Evolutionary conservation across 108 stramenopile genomes (phyloP).

Genomic region (Fragilaria radians): DNA sequence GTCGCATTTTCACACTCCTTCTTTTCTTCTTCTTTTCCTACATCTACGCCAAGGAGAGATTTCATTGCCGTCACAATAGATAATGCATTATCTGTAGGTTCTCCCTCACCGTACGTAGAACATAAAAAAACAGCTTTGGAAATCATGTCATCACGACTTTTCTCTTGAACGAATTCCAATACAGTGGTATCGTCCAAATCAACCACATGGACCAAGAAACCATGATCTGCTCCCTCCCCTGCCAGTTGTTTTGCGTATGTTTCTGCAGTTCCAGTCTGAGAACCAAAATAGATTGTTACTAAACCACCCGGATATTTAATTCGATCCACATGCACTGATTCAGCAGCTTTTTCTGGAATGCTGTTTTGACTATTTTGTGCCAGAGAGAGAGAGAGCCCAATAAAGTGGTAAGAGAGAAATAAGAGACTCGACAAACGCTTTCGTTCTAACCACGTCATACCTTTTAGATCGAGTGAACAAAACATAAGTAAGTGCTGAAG

Average conservation of each 20-base stretch:
- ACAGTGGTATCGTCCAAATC: slow-evolving; percentile 88
- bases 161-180: slow-evolving; percentile 44
- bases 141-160: slow-evolving; percentile 51
- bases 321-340: slow-evolving; percentile 1
- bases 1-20: slow-evolving; percentile 5
- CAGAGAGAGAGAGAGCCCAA: not conserved
- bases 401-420: not conserved
- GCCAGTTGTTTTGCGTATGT: slow-evolving; percentile 88
- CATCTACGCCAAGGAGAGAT: slow-evolving; percentile 15
- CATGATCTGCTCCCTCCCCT: slow-evolving; percentile 63
- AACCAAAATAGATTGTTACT: slow-evolving; percentile 87
- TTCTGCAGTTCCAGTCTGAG: slow-evolving; percentile 98
- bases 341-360: not conserved
- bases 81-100: slow-evolving; percentile 95
- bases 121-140: slow-evolving; percentile 79
- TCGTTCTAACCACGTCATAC: slow-evolving; percentile 1
- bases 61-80: slow-evolving; percentile 72
- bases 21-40: slow-evolving; percentile 21
- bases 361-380: not conserved
- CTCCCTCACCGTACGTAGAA: slow-evolving; percentile 98
- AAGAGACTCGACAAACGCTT: not conserved
- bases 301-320: slow-evolving; percentile 66
- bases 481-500: slow-evolving; percentile 14
- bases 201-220: slow-evolving; percentile 70
- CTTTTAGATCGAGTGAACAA: not conserved